Conservation (phyloP, 805 yeast genomes). For the Saccharomyces cerevisiae region DNA sequence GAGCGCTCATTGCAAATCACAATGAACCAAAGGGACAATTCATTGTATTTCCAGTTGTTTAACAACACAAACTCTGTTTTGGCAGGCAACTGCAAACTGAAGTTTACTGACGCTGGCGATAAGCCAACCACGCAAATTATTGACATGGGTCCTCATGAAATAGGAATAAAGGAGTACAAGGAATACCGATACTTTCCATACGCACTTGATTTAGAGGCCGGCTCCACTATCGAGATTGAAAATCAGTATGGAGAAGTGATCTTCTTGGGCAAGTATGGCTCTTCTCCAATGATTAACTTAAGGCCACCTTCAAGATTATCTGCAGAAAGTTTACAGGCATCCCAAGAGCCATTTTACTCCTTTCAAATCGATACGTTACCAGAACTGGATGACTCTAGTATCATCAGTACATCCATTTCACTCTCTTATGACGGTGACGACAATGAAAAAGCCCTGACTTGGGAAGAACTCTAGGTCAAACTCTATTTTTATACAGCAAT, state of each 20-base stretch:
- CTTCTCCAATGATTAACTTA: not conserved
- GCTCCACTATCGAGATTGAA: not conserved
- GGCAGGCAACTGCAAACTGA: not conserved
- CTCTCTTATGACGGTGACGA: not conserved
- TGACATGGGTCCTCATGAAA: not conserved
- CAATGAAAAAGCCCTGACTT: not conserved
- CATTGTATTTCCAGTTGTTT: not conserved
- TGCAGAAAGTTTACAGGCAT: not conserved
- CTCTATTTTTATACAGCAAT: not conserved
- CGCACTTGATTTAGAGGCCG: not conserved
- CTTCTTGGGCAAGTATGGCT: not conserved
- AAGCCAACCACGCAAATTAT: not conserved
- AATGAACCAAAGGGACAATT: not conserved
- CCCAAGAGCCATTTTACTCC: not conserved
- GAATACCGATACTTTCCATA: not conserved
- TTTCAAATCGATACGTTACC: not conserved
- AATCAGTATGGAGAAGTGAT: not conserved
- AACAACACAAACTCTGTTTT: not conserved
- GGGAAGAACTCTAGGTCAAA: not conserved
- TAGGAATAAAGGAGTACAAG: not conserved
- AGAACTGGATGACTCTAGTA: not conserved
- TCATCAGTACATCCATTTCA: not conserved
- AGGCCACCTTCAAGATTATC: not conserved
- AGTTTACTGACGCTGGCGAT: not conserved
- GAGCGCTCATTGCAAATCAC: not conserved